A percentile compares a stretch with the other conserved stretches of the same genome.
These are phyloP conservation scores for Epithemia pelagica DNA, from an alignment of 108 stramenopile genomes.

Conservation along the genomic window DNA sequence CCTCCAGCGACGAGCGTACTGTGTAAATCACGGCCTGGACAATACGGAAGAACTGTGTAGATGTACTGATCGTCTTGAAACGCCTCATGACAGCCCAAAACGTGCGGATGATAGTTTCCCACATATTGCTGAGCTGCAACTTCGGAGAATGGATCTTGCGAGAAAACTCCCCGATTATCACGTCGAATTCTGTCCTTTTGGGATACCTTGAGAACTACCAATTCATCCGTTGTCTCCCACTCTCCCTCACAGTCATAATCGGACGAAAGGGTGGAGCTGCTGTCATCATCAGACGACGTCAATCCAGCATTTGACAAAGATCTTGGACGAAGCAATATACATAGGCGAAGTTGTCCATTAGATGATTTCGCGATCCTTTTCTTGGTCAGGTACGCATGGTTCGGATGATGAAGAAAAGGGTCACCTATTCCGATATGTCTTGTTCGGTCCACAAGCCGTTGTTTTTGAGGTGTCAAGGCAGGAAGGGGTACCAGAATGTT, in stretches of 20 bases:
- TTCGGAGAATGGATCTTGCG: conserved; percentile 88
- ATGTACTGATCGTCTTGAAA: conserved; percentile 81
- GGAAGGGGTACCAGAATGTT: conserved; percentile 26
- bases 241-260: conserved; percentile 26
- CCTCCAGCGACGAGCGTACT: neutral
- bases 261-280: no score
- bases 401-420: conserved; percentile 7
- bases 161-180: conserved; percentile 43
- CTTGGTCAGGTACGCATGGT: conserved; percentile 25
- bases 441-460: no score
- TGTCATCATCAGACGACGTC: conserved; percentile 2
- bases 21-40: conserved; percentile 79
- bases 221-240: conserved; percentile 64
- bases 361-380: conserved; percentile 46
- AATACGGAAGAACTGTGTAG: conserved; percentile 78
- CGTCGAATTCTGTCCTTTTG: conserved; percentile 56
- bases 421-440: no score
- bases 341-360: conserved; percentile 58
- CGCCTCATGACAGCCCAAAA: conserved; percentile 67
- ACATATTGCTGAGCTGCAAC: conserved; percentile 83
- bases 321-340: conserved; percentile 40
- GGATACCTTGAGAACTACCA: conserved; percentile 71
- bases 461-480: no score
- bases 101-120: conserved; percentile 69
- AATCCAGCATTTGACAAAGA: neutral